Evolutionary conservation across 306 rosid genomes (phyloP).

Genomic region (Lathyrus aphaca): DNA sequence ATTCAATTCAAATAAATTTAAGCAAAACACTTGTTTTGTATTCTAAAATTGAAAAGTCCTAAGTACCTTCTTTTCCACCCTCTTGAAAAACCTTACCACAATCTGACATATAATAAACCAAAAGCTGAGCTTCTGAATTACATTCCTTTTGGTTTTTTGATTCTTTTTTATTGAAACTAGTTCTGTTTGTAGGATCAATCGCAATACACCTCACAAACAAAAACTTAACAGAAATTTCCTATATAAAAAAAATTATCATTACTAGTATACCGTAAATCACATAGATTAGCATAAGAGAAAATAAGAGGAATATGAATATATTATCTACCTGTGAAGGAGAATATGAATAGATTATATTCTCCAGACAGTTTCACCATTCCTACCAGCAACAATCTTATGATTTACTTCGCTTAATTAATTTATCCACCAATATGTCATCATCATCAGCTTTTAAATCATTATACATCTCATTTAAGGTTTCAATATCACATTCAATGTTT

Average conservation of each 20-base stretch:
- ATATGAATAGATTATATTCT: no score
- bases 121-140: conserved; percentile 51
- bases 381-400: no score
- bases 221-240: conserved; percentile 69
- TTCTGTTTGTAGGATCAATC: conserved; percentile 81
- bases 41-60: conserved; percentile 49
- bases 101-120: conserved; percentile 71
- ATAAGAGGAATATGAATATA: no score
- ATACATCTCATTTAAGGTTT: no score
- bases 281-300: no score
- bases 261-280: no score
- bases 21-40: neutral
- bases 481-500: no score
- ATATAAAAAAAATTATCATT: conserved; percentile 8
- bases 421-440: no score
- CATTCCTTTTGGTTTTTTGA: conserved; percentile 42
- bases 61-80: conserved; percentile 80
- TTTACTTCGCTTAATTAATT: no score
- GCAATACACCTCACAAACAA: conserved; percentile 85
- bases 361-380: no score
- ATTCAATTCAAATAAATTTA: conserved; percentile 27
- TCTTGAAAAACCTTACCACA: conserved; percentile 68
- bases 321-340: no score
- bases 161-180: conserved; percentile 59
- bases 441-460: no score